Conservation (phyloP, 2,329 filamentous ascomycete species). For the Trichoderma semiorbis region DNA sequence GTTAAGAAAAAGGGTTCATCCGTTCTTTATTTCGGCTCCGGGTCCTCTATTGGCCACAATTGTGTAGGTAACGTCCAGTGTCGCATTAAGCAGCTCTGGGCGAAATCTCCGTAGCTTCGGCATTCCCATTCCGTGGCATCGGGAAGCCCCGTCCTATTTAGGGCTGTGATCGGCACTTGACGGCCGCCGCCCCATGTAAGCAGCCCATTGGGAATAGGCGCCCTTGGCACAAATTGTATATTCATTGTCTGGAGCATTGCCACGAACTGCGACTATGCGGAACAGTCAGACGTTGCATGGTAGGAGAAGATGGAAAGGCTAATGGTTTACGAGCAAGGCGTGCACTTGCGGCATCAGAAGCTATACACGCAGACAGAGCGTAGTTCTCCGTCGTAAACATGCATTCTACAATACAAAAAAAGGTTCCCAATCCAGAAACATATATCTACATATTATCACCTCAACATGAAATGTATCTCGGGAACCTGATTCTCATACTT, state of each 20-base stretch:
- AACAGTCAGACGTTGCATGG: not conserved
- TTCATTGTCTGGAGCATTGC: not conserved
- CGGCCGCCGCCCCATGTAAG: not conserved
- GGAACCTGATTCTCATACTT: not conserved
- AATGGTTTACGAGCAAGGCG: not conserved
- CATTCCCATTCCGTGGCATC: not conserved
- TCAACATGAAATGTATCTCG: not conserved
- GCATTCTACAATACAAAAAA: not conserved
- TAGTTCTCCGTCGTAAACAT: not conserved
- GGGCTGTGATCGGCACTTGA: not conserved
- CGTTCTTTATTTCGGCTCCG: not conserved
- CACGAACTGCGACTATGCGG: not conserved
- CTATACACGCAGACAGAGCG: not conserved
- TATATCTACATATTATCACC: not conserved
- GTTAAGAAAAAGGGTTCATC: not conserved
- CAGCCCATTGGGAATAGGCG: not conserved
- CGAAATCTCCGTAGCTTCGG: constrained; percentile 4
- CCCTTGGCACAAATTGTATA: not conserved
- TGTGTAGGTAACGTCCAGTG: not conserved
- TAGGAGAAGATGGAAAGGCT: not conserved
- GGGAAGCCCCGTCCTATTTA: not conserved
- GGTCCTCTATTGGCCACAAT: not conserved
- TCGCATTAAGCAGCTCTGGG: not conserved
- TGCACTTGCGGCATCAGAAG: not conserved
- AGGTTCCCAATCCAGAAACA: not conserved